Conservation (phyloP, 2,329 filamentous ascomycete species). For the Colletotrichum theobromicola region DNA sequence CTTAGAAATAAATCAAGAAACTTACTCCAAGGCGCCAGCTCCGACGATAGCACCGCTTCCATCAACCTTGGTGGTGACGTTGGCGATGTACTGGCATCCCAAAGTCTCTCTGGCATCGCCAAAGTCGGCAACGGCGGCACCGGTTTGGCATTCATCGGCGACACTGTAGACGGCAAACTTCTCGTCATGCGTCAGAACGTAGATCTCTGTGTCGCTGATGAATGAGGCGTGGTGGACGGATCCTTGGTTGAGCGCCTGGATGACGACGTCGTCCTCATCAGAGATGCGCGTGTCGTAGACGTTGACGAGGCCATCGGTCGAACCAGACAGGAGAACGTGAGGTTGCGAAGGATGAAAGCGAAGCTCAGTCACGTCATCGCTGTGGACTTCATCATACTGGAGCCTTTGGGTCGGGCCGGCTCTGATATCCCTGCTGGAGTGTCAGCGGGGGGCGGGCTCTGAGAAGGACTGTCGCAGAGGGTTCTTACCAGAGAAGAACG, state of each 20-base stretch:
- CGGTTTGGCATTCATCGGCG: slow-evolving; percentile 66
- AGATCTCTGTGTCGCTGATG: slow-evolving; percentile 68
- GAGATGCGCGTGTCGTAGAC: slow-evolving; percentile 73
- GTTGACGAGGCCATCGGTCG: slow-evolving; percentile 81
- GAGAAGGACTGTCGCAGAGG: not conserved
- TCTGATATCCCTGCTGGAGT: slow-evolving; percentile 59
- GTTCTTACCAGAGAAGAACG: slow-evolving; percentile 64
- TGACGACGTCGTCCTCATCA: slow-evolving; percentile 79
- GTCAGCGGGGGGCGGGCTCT: slow-evolving; percentile 17
- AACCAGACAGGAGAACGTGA: slow-evolving; percentile 73
- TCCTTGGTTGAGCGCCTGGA: slow-evolving; percentile 80
- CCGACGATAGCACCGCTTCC: slow-evolving; percentile 66
- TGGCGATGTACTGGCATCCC: slow-evolving; percentile 76
- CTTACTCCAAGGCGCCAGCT: slow-evolving; percentile 71
- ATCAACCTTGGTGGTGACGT: slow-evolving; percentile 65
- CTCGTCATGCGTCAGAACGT: slow-evolving; percentile 80
- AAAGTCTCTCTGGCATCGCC: slow-evolving; percentile 73
- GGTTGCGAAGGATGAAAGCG: slow-evolving; percentile 64
- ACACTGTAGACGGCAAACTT: slow-evolving; percentile 76
- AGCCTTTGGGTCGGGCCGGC: slow-evolving; percentile 50
- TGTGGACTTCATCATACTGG: slow-evolving; percentile 69
- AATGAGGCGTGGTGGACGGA: slow-evolving; percentile 78
- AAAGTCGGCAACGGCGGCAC: slow-evolving; percentile 60
- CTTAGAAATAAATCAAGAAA: not conserved
- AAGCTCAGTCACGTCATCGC: slow-evolving; percentile 70